Base-by-base conservation (phyloP, 495 filamentous ascomycete species). In the Emericellopsis terricola region DNA sequence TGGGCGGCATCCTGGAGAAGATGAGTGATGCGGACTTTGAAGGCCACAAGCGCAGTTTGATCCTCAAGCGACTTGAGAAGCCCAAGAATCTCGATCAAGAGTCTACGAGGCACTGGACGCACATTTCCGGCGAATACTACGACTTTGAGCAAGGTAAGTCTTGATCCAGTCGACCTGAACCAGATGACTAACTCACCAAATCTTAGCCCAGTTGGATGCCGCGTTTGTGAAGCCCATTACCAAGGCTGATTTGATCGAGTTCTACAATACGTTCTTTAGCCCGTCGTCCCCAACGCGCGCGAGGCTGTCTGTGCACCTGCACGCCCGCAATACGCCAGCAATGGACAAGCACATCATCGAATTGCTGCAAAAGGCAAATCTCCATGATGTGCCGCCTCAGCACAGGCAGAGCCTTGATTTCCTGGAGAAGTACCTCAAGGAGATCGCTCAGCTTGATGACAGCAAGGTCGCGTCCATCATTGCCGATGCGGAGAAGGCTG, bases 41-140 rank as follows among this genome's bases (percentile, higher is more conserved):
- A 48, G 73, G 68, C 19, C 81, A 94, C 56, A 92, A 92, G 58
- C 70, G 80, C 29, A 91, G 83, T 47, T 60, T 94, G 28, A 78
- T 94, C 47, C 84, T 78, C 41, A 86, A 82, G 62, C 61, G 81
- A 11, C 60, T 91, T 17, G 91, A 99, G 59, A 91, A 86, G 53
- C 56, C 91, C 44, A 96, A 94, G 66, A 92, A 91, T 46, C 57
- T 99, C 40, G 64, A 69, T 31, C 83, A 87, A 34, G 89, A 99
- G 57, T 82, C 72, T 16, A 62, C 58, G 33, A 69, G 82, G 14
- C 78, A 87, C 49, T 93, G 83, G 87, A 66, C 55, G 19, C 79
- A 91, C 40, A 81, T 96, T 47, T 69, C 71, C 10, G 80, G 68
- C 31, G 89, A 96, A 48, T 80, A 75, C 42, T 87, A 81, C 50